Evolutionary conservation across 176 grass and related monocot genomes (phyloP).

Genomic region (Microstegium vimineum): DNA sequence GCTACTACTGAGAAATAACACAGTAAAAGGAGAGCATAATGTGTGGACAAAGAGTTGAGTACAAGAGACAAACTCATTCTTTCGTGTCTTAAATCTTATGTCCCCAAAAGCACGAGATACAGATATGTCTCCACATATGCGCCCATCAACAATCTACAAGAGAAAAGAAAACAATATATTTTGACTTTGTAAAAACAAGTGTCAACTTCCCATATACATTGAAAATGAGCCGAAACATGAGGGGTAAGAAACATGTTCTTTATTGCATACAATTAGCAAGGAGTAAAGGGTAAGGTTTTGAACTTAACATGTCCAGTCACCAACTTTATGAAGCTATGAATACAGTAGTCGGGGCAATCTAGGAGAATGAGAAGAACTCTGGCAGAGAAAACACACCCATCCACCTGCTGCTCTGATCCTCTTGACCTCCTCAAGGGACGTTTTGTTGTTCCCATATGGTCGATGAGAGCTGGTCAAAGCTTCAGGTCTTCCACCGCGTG

Average conservation of each 20-base stretch:
- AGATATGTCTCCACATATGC: conserved; percentile 97
- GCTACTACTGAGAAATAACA: background rate
- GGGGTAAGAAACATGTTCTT: background rate
- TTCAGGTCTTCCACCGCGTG: conserved; percentile 73
- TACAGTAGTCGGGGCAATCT: background rate
- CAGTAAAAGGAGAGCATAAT: background rate
- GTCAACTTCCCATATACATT: background rate
- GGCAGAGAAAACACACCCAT: conserved; percentile 93
- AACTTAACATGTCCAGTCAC: background rate
- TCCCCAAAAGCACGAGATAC: conserved; percentile 97
- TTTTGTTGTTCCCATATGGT: conserved; percentile 87
- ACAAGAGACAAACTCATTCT: conserved; percentile 86
- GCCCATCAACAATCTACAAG: conserved; percentile 86
- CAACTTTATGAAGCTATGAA: conserved; percentile 7
- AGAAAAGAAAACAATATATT: background rate
- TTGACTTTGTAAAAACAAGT: conserved; percentile 16
- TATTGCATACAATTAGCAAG: background rate
- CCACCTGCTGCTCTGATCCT: conserved; percentile 97
- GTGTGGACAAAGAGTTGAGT: conserved; percentile 17
- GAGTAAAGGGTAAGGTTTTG: background rate
- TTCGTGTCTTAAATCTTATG: conserved; percentile 84
- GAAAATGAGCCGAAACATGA: background rate
- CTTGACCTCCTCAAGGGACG: conserved; percentile 86
- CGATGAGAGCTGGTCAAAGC: conserved; percentile 75
- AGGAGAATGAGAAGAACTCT: conserved; percentile 21